A percentile compares a stretch with the other conserved stretches of the same genome.
Conservation (phyloP, 2,329 filamentous ascomycete genomes). For the Emergomyces pasteurianus region DNA sequence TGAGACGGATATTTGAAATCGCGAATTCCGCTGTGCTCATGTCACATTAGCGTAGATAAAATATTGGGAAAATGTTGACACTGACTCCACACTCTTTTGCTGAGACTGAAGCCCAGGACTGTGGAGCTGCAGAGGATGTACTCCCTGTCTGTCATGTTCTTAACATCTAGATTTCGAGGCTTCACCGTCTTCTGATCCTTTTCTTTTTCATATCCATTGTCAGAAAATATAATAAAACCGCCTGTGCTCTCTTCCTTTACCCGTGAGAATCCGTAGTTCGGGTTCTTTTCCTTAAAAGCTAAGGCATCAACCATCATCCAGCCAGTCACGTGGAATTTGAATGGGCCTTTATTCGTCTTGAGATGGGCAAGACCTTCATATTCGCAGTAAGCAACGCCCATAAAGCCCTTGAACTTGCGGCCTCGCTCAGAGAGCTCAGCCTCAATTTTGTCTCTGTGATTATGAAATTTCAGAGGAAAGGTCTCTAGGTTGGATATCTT, state of each 20-base stretch:
- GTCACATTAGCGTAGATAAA: neutral
- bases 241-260: conserved; percentile 4
- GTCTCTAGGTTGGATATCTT: conserved; percentile 15
- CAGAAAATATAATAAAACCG: neutral
- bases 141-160: conserved; percentile 6
- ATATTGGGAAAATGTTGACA: neutral
- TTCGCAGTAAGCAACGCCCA: conserved; percentile 7
- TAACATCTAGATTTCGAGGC: conserved; percentile 3
- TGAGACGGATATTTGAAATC: conserved; percentile 28
- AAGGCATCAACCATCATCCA: conserved; percentile 8
- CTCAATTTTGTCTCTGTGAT: conserved; percentile 8
- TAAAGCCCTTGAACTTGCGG: conserved; percentile 5
- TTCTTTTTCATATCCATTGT: neutral
- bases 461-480: conserved; percentile 18
- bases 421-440: conserved; percentile 6
- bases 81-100: conserved; percentile 7
- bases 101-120: conserved; percentile 8
- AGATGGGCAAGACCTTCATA: conserved; percentile 6
- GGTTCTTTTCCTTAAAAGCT: conserved; percentile 7
- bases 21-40: conserved; percentile 19
- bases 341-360: neutral
- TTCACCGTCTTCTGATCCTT: neutral
- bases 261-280: conserved; percentile 5
- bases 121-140: conserved; percentile 6
- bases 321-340: conserved; percentile 4